A percentile compares a stretch with the other conserved stretches of the same genome.
These are phyloP conservation scores for Plantago major DNA, from an alignment of 257 asterid species.

Conservation along the genomic window DNA sequence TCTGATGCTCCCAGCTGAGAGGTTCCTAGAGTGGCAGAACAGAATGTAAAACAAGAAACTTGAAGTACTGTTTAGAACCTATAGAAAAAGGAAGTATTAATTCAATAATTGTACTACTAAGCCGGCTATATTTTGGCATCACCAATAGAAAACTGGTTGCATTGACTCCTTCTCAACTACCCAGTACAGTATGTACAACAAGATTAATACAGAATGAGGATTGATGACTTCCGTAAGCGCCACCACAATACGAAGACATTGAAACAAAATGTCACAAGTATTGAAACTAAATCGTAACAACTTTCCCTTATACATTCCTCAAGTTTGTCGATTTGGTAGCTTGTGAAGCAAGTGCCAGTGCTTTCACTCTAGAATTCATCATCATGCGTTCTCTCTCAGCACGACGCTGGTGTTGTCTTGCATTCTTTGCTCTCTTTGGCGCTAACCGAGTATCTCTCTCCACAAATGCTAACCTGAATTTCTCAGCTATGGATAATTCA, in stretches of 20 bases:
- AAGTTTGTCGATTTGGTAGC: conserved; percentile 49
- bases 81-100: too few species aligned
- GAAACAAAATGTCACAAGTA: too few species aligned
- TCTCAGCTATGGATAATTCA: conserved; percentile 81
- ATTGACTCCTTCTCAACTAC: too few species aligned
- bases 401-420: conserved; percentile 85
- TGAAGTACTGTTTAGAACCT: too few species aligned
- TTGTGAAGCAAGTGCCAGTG: conserved; percentile 73
- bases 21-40: too few species aligned
- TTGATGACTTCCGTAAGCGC: neutral
- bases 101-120: too few species aligned
- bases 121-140: too few species aligned
- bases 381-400: conserved; percentile 72
- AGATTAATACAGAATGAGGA: neutral
- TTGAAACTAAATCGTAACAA: neutral
- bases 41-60: too few species aligned
- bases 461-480: conserved; percentile 78
- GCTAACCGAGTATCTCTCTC: conserved; percentile 93
- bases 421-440: conserved; percentile 93
- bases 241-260: neutral
- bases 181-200: too few species aligned
- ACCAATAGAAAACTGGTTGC: too few species aligned
- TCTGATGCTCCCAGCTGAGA: too few species aligned
- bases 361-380: conserved; percentile 61
- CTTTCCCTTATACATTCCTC: conserved; percentile 27